Evolutionary conservation across 2,329 filamentous ascomycete species (phyloP).

Genomic region (Paecilomyces formosus): DNA sequence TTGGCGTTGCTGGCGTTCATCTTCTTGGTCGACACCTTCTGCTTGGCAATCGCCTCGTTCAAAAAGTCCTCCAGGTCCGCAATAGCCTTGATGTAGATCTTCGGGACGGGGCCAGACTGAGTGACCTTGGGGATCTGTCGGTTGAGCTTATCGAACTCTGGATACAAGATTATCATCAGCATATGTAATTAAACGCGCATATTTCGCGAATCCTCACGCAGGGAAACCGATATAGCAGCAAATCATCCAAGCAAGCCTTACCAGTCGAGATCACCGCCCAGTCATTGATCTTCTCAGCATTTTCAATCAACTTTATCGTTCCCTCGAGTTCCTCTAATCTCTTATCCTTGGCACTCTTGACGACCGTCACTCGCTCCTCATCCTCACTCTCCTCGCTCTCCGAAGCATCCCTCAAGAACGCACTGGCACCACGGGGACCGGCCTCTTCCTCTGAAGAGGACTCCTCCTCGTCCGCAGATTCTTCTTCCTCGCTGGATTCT

Average conservation of each 20-base stretch:
- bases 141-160: slow-evolving; percentile 93
- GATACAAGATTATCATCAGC: slow-evolving; percentile 2
- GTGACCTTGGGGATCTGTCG: slow-evolving; percentile 73
- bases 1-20: slow-evolving; percentile 96
- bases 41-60: slow-evolving; percentile 89
- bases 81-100: slow-evolving; percentile 85
- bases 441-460: slow-evolving; percentile 47
- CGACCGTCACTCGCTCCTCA: slow-evolving; percentile 74
- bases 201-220: not conserved
- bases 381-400: slow-evolving; percentile 79
- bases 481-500: slow-evolving; percentile 47
- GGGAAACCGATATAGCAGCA: not conserved
- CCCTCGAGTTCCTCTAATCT: slow-evolving; percentile 86
- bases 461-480: slow-evolving; percentile 50
- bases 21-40: slow-evolving; percentile 94
- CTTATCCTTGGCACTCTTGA: slow-evolving; percentile 99
- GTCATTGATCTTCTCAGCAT: slow-evolving; percentile 94
- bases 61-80: slow-evolving; percentile 91
- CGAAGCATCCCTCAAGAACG: slow-evolving; percentile 73
- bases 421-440: slow-evolving; percentile 63
- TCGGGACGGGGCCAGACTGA: slow-evolving; percentile 71
- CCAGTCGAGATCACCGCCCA: slow-evolving; percentile 88
- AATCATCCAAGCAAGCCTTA: slow-evolving; percentile 40
- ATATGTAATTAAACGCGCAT: slow-evolving; percentile 1
- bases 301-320: slow-evolving; percentile 86